These are phyloP conservation scores for Huiozyma naganishii DNA, from an alignment of 805 yeast genomes.

Conservation along the genomic window DNA sequence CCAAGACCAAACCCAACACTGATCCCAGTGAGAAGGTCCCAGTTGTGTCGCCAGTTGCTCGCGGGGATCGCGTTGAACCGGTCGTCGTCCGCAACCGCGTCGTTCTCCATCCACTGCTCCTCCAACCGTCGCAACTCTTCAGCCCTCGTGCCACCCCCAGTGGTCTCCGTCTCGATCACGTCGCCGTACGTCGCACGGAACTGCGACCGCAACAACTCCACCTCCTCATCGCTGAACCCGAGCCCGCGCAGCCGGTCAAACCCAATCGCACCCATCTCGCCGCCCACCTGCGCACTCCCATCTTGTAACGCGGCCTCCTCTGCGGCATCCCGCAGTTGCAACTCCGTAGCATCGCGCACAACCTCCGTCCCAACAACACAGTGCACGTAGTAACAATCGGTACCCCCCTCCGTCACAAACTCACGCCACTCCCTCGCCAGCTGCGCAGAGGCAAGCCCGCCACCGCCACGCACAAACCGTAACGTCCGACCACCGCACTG, in stretches of 20 bases:
- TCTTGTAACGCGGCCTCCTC: constrained; percentile 34
- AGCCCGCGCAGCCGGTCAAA: constrained; percentile 75
- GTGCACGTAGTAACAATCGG: constrained; percentile 49
- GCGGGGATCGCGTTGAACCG: constrained; percentile 32
- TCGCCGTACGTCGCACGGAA: constrained; percentile 60
- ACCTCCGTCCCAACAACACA: constrained; percentile 58
- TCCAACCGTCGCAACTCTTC: constrained; percentile 49
- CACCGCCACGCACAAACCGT: constrained; percentile 23
- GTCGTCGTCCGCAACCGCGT: constrained; percentile 39
- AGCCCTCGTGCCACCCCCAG: constrained; percentile 9
- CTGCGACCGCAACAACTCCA: constrained; percentile 60
- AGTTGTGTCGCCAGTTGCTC: constrained; percentile 39
- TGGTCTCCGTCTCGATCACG: constrained; percentile 7
- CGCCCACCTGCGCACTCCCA: constrained; percentile 4
- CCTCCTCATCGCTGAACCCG: constrained; percentile 75
- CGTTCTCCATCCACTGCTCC: constrained; percentile 81
- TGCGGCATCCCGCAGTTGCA: constrained; percentile 49
- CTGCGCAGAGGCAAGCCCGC: constrained; percentile 8
- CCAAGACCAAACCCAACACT: constrained; percentile 71
- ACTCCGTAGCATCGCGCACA: constrained; percentile 32
- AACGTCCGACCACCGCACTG: constrained; percentile 14
- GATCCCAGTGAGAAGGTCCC: constrained; percentile 60
- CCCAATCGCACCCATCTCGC: constrained; percentile 52
- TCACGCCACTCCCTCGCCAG: not conserved
- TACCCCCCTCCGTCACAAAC: constrained; percentile 1